Conservation (phyloP, 2,329 filamentous ascomycete genomes). For the Pezicula carpinea region DNA sequence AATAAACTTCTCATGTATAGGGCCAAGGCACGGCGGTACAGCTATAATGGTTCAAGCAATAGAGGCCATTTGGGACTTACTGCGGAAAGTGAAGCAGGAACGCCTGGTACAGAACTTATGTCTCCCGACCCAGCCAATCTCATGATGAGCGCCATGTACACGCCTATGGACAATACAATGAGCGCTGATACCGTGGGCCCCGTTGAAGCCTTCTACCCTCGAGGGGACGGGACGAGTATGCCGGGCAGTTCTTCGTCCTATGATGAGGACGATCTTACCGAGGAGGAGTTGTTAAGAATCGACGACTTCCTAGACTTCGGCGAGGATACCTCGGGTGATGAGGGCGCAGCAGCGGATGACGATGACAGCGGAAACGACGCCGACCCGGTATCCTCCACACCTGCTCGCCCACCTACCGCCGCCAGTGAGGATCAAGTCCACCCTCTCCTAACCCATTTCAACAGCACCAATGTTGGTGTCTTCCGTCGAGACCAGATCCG, state of each 20-base stretch:
- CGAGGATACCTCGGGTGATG: conserved; percentile 53
- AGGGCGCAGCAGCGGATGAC: conserved; percentile 47
- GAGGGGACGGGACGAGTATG: conserved; percentile 49
- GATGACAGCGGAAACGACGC: conserved; percentile 38
- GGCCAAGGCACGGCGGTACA: conserved; percentile 30
- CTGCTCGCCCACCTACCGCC: conserved; percentile 43
- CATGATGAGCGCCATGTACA: conserved; percentile 63
- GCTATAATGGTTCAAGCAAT: conserved; percentile 30
- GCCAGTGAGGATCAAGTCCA: conserved; percentile 43
- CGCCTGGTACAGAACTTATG: not conserved
- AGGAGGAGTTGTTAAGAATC: conserved; percentile 60
- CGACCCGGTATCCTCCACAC: conserved; percentile 47
- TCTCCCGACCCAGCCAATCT: conserved; percentile 64
- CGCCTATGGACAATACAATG: conserved; percentile 17
- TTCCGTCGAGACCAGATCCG: conserved; percentile 64
- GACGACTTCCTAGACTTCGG: conserved; percentile 71
- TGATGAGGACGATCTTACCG: conserved; percentile 52
- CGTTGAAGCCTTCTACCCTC: conserved; percentile 70
- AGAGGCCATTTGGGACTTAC: conserved; percentile 20
- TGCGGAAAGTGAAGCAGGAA: not conserved
- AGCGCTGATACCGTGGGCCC: conserved; percentile 63
- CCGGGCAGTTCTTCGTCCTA: conserved; percentile 48
- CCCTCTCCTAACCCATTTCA: conserved; percentile 61
- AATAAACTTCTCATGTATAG: conserved; percentile 37
- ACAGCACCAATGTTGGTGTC: conserved; percentile 68